A percentile compares a stretch with the other conserved stretches of the same genome.
phyloP scores from a whole-genome alignment of 1,284 basidiomycete genomes.

The Melampsora americana region DNA sequence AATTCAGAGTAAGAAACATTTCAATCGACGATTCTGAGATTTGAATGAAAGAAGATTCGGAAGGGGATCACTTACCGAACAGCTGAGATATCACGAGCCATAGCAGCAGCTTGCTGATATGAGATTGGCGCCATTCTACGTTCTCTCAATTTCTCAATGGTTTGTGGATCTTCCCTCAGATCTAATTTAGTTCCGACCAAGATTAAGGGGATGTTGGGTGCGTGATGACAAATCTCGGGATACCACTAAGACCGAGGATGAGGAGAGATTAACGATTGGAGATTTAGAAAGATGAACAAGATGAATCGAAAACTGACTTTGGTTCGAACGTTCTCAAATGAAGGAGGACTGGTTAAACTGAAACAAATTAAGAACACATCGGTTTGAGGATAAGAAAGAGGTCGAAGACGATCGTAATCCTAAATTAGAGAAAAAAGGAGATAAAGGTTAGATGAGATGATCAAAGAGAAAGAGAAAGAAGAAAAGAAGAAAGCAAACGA shows the following conservation, averaged over 20 bases:
- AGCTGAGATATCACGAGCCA: constrained; percentile 90
- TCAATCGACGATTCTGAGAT: not conserved
- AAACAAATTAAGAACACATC: constrained; percentile 95
- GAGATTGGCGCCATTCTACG: constrained; percentile 90
- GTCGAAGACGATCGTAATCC: constrained; percentile 87
- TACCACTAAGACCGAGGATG: constrained; percentile 69
- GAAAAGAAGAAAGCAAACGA: constrained; percentile 48
- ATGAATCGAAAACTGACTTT: constrained; percentile 63
- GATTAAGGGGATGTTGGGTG: constrained; percentile 84
- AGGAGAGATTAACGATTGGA: not conserved
- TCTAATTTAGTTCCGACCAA: constrained; percentile 98
- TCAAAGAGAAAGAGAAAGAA: not conserved
- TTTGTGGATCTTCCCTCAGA: constrained; percentile 86
- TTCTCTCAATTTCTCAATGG: constrained; percentile 87
- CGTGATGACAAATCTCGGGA: constrained; percentile 94
- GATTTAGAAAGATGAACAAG: constrained; percentile 12
- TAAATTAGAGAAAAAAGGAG: constrained; percentile 42
- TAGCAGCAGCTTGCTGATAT: constrained; percentile 81
- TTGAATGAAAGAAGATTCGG: not conserved
- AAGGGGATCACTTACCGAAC: constrained; percentile 57
- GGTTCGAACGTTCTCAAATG: constrained; percentile 96
- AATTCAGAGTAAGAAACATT: no score
- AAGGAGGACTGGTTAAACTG: constrained; percentile 61
- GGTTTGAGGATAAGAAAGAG: constrained; percentile 96
- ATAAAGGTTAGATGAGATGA: not conserved